These are phyloP conservation scores for Salix koriyanagi DNA, from an alignment of 345 rosid species.

Conservation along the genomic window DNA sequence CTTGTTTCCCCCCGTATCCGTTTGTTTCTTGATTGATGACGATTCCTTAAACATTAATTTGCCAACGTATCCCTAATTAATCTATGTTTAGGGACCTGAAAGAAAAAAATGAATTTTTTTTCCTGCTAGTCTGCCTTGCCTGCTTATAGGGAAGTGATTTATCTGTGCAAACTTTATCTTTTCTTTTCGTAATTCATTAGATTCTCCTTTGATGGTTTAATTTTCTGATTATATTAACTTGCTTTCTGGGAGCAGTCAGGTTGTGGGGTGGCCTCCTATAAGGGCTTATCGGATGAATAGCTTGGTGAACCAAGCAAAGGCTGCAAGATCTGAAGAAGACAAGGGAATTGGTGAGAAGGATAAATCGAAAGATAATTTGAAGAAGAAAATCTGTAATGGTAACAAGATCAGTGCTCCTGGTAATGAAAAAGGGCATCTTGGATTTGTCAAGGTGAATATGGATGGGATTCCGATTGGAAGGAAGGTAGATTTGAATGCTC, in stretches of 20 bases:
- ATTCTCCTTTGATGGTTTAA: neutral
- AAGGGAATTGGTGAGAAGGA: conserved; percentile 40
- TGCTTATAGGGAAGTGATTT: neutral
- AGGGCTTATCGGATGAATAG: conserved; percentile 28
- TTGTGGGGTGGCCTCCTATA: conserved; percentile 37
- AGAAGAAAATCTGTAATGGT: conserved; percentile 42
- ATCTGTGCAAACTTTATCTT: neutral
- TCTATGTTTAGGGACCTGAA: neutral
- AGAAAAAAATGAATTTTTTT: neutral
- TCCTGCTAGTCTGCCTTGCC: neutral
- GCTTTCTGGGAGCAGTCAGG: conserved; percentile 28
- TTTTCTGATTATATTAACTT: neutral
- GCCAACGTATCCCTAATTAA: neutral
- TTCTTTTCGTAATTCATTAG: neutral
- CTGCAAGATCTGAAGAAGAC: conserved; percentile 46
- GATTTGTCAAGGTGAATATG: conserved; percentile 59
- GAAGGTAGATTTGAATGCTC: conserved; percentile 52
- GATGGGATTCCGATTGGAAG: conserved; percentile 67
- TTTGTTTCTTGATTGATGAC: neutral
- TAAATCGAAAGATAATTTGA: conserved; percentile 42
- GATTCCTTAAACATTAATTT: neutral
- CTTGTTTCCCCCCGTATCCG: neutral
- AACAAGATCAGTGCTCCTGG: conserved; percentile 10
- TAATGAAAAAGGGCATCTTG: conserved; percentile 50
- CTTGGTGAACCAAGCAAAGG: conserved; percentile 26